Conservation (phyloP, 1,284 basidiomycete species). For the Takashimella tepidaria region DNA sequence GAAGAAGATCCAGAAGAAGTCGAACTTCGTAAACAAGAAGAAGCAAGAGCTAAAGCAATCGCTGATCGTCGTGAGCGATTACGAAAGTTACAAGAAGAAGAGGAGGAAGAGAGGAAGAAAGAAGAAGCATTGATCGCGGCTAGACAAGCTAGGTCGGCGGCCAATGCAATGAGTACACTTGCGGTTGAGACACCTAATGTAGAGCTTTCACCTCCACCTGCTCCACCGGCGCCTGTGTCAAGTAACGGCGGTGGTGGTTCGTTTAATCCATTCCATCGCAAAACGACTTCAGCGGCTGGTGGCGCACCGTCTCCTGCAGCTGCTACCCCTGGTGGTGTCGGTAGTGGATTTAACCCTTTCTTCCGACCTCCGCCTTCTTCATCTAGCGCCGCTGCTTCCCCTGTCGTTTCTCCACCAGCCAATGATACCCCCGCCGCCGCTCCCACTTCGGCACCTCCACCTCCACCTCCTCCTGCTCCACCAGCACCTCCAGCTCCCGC, state of each 20-base stretch:
- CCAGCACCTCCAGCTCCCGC: slow-evolving; percentile 42
- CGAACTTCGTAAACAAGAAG: slow-evolving; percentile 59
- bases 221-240: slow-evolving; percentile 14
- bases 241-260: slow-evolving; percentile 21
- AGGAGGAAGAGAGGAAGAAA: slow-evolving; percentile 60
- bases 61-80: slow-evolving; percentile 62
- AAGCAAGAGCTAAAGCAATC: slow-evolving; percentile 60
- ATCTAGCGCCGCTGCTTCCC: slow-evolving; percentile 27
- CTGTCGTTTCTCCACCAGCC: slow-evolving; percentile 18
- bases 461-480: slow-evolving; percentile 29
- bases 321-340: slow-evolving; percentile 13
- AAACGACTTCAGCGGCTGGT: slow-evolving; percentile 41
- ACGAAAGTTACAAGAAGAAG: slow-evolving; percentile 64
- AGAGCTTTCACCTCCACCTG: slow-evolving; percentile 14
- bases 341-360: slow-evolving; percentile 48
- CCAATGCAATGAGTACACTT: slow-evolving; percentile 1
- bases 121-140: slow-evolving; percentile 57
- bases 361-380: slow-evolving; percentile 48
- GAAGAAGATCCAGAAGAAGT: slow-evolving; percentile 60
- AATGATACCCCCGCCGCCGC: slow-evolving; percentile 34
- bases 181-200: slow-evolving; percentile 14
- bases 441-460: slow-evolving; percentile 34
- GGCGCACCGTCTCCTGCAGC: slow-evolving; percentile 26
- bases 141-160: slow-evolving; percentile 26
- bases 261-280: slow-evolving; percentile 49